phyloP scores from a whole-genome alignment of 768 basidiomycete species.

The Sistotremastrum suecicum region DNA sequence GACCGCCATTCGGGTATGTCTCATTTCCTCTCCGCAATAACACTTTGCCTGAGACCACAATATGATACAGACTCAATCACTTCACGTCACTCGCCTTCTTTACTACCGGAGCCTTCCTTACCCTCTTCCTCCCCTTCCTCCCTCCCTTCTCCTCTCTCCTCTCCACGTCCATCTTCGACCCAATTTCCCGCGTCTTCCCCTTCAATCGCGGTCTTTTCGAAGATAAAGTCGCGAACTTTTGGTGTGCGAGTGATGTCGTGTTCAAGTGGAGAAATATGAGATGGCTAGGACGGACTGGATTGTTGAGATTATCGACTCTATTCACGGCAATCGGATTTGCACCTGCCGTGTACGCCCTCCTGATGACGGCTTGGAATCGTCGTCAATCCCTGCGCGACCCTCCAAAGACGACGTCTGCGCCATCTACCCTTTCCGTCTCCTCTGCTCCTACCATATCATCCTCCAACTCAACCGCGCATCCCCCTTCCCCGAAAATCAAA shows the following conservation, averaged over 20 bases:
- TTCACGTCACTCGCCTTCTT: constrained; percentile 54
- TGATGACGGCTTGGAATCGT: constrained; percentile 22
- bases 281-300: constrained; percentile 28
- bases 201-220: constrained; percentile 85
- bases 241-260: constrained; percentile 85
- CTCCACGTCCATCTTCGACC: constrained; percentile 37
- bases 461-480: no score
- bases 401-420: no score
- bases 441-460: no score
- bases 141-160: constrained; percentile 40
- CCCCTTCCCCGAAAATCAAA: no score
- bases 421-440: no score
- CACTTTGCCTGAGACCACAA: constrained; percentile 2
- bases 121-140: constrained; percentile 72
- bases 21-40: neutral
- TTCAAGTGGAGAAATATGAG: constrained; percentile 59
- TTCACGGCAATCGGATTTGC: constrained; percentile 62
- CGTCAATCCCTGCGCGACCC: neutral
- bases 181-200: constrained; percentile 77
- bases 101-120: constrained; percentile 45
- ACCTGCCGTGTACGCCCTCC: constrained; percentile 37
- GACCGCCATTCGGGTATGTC: constrained; percentile 55
- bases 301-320: constrained; percentile 51
- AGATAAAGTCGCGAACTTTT: constrained; percentile 95
- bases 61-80: constrained; percentile 25